A percentile compares a stretch with the other conserved stretches of the same genome.
These are phyloP conservation scores for Ganoderma sinense DNA, from an alignment of 1,284 basidiomycete genomes.

Conservation along the genomic window DNA sequence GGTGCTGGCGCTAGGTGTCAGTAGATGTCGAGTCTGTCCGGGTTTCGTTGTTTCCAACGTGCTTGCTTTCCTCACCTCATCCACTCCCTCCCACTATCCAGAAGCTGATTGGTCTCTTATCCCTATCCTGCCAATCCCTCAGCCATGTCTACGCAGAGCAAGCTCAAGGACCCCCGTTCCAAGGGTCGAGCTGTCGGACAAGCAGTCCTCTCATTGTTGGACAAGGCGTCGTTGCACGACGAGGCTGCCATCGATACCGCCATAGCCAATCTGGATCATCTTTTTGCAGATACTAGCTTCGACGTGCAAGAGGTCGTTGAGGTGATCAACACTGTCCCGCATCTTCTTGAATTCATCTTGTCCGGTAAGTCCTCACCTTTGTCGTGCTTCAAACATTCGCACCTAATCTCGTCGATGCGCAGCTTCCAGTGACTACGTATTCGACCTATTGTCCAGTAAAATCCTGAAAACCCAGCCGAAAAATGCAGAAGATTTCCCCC, in stretches of 20 bases:
- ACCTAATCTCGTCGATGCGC: no score
- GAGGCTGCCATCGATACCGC: not conserved
- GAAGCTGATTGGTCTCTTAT: not conserved
- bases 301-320: not conserved
- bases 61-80: not conserved
- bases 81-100: not conserved
- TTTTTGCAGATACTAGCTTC: not conserved
- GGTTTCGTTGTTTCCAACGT: not conserved
- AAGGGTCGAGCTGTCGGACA: not conserved
- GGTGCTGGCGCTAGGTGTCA: no score
- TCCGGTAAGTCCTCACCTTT: not conserved
- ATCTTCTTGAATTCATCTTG: not conserved
- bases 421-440: not conserved
- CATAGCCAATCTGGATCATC: not conserved
- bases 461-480: not conserved
- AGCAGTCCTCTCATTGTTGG: not conserved
- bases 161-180: not conserved
- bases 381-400: no score
- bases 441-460: not conserved
- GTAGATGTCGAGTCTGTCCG: not conserved
- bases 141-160: not conserved
- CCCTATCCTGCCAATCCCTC: not conserved
- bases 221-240: not conserved
- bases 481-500: conserved; percentile 2
- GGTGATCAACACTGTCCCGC: not conserved